Percentiles rank a stretch among this genome's conserved stretches.
These are phyloP conservation scores for Mycena sp. DNA, from an alignment of 1,284 basidiomycete species.

Conservation along the genomic window DNA sequence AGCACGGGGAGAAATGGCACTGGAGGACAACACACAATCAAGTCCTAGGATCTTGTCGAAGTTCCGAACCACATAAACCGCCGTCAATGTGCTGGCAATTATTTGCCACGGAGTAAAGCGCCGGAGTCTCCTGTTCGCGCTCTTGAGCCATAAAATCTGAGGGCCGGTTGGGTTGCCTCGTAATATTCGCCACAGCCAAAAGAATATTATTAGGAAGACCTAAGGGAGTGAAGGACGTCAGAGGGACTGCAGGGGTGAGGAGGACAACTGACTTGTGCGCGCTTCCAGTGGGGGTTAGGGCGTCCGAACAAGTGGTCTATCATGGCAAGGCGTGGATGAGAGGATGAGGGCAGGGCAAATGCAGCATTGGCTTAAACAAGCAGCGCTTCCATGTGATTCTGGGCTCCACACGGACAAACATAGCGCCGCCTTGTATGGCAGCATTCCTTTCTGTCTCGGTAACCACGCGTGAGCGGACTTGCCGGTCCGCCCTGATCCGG, in stretches of 20 bases:
- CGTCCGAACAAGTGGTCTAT: constrained; percentile 86
- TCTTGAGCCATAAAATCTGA: constrained; percentile 68
- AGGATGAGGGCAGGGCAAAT: neutral
- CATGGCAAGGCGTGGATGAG: constrained; percentile 62
- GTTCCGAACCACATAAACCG: constrained; percentile 87
- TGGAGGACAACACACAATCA: constrained; percentile 63
- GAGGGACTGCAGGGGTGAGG: neutral
- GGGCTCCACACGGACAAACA: too few species aligned
- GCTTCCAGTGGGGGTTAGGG: constrained; percentile 80
- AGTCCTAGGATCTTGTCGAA: constrained; percentile 90
- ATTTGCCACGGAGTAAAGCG: constrained; percentile 96
- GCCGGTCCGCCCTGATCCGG: too few species aligned
- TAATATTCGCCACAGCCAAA: constrained; percentile 87
- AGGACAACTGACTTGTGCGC: constrained; percentile 66
- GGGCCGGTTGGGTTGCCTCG: constrained; percentile 77
- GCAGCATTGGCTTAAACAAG: too few species aligned
- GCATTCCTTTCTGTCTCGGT: too few species aligned
- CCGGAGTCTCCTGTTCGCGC: constrained; percentile 62
- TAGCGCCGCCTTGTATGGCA: too few species aligned
- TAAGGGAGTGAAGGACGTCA: constrained; percentile 55
- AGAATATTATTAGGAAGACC: constrained; percentile 89
- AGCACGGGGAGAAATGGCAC: neutral
- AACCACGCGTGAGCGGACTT: too few species aligned
- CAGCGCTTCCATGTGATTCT: too few species aligned
- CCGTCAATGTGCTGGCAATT: constrained; percentile 85